Conservation (phyloP, 129 eudicot species). For the Pseudognaphalium luteoalbum region DNA sequence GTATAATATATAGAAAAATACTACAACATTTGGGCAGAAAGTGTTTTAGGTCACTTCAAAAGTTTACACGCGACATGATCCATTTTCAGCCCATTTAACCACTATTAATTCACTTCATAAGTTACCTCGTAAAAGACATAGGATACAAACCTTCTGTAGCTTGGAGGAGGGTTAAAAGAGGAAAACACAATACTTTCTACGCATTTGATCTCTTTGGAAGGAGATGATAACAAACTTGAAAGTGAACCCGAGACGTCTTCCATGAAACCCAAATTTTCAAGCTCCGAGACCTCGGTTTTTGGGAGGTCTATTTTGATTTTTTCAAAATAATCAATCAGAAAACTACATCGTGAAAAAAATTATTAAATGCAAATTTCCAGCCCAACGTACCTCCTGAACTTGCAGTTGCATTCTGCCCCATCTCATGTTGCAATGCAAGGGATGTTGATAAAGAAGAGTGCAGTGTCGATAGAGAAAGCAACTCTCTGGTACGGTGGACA, state of each 20-base stretch:
- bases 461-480: conserved; percentile 84
- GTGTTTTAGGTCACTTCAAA: no score
- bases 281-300: conserved; percentile 74
- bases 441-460: conserved; percentile 89
- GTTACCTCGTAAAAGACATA: not conserved
- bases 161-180: conserved; percentile 96
- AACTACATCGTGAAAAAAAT: not conserved
- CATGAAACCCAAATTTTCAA: conserved; percentile 87
- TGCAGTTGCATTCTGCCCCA: conserved; percentile 48
- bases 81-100: no score
- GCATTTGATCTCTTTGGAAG: conserved; percentile 90
- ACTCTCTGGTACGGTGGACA: conserved; percentile 93
- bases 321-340: conserved; percentile 4
- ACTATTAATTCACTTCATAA: no score
- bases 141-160: conserved; percentile 80
- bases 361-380: not conserved
- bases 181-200: conserved; percentile 90
- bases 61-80: no score
- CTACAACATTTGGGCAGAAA: no score
- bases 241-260: conserved; percentile 84
- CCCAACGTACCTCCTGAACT: conserved; percentile 64
- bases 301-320: conserved; percentile 45
- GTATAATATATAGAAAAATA: not conserved
- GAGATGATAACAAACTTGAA: conserved; percentile 60
- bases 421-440: conserved; percentile 90